Evolutionary conservation across 345 rosid genomes (phyloP).

Genomic region (Mangifera indica): DNA sequence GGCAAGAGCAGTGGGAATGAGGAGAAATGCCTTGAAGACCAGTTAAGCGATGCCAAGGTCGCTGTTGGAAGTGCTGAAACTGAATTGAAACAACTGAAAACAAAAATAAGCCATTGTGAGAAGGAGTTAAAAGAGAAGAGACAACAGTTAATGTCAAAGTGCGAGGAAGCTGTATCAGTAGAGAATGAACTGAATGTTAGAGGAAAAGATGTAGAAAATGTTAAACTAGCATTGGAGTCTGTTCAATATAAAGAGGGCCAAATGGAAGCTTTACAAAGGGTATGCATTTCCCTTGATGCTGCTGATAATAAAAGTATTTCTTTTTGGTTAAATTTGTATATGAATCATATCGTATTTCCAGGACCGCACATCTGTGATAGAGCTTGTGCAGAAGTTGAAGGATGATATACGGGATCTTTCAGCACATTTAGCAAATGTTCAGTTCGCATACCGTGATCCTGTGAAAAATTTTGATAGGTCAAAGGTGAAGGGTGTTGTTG

Average conservation of each 20-base stretch:
- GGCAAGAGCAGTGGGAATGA: slow-evolving; percentile 93
- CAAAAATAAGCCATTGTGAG: slow-evolving; percentile 77
- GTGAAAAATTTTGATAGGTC: slow-evolving; percentile 79
- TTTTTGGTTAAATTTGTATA: slow-evolving; percentile 16
- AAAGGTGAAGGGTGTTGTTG: slow-evolving; percentile 95
- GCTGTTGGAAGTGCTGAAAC: slow-evolving; percentile 89
- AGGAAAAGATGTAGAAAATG: slow-evolving; percentile 62
- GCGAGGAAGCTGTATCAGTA: slow-evolving; percentile 70
- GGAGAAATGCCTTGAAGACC: slow-evolving; percentile 98
- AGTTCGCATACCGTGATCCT: slow-evolving; percentile 85
- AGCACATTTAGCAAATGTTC: slow-evolving; percentile 74
- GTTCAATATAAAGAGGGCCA: slow-evolving; percentile 70
- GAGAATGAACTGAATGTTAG: slow-evolving; percentile 72
- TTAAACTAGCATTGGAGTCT: slow-evolving; percentile 55
- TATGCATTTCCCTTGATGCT: slow-evolving; percentile 23
- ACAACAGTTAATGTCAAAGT: slow-evolving; percentile 66
- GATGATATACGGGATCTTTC: slow-evolving; percentile 73
- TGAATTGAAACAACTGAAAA: slow-evolving; percentile 78
- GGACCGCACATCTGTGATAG: slow-evolving; percentile 75
- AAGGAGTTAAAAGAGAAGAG: slow-evolving; percentile 83
- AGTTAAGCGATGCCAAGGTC: slow-evolving; percentile 83
- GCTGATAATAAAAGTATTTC: slow-evolving; percentile 15
- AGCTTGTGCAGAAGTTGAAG: slow-evolving; percentile 70
- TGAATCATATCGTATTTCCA: slow-evolving; percentile 27
- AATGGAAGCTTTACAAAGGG: slow-evolving; percentile 92